phyloP scores from a whole-genome alignment of 2,329 filamentous ascomycete species.

The Xylaria polymorpha region DNA sequence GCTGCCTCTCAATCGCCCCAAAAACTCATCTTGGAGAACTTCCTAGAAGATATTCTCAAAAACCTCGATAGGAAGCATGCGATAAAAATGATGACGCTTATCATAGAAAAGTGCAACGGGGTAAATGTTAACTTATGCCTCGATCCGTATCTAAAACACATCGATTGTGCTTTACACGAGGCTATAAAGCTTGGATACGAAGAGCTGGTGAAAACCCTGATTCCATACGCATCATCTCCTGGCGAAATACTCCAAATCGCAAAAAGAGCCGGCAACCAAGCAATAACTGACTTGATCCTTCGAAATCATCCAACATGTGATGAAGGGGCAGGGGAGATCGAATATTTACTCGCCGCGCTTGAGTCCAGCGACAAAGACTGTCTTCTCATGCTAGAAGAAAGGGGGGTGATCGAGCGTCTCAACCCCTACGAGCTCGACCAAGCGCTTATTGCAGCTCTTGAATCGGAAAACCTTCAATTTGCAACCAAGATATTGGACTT shows the following conservation, averaged over 20 bases:
- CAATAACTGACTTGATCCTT: neutral
- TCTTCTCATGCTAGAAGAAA: neutral
- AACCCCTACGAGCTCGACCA: neutral
- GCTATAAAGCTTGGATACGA: neutral
- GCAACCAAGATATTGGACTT: neutral
- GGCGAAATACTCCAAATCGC: neutral
- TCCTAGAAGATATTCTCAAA: neutral
- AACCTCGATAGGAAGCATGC: neutral
- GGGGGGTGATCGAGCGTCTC: neutral
- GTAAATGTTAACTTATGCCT: no score
- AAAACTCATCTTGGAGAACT: fast-evolving
- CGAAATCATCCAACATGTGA: neutral
- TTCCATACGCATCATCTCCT: neutral
- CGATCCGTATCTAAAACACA: no score
- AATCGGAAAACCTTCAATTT: neutral
- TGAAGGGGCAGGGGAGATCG: no score
- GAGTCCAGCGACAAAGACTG: neutral
- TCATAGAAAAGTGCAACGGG: no score
- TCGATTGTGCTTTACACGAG: neutral
- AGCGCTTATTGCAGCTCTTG: neutral
- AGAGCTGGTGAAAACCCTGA: neutral
- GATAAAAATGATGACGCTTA: no score
- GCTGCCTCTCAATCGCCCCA: neutral
- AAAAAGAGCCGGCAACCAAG: neutral
- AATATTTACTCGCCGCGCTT: neutral